phyloP scores from a whole-genome alignment of 2,329 filamentous ascomycete genomes.

The Didymella pinodella region DNA sequence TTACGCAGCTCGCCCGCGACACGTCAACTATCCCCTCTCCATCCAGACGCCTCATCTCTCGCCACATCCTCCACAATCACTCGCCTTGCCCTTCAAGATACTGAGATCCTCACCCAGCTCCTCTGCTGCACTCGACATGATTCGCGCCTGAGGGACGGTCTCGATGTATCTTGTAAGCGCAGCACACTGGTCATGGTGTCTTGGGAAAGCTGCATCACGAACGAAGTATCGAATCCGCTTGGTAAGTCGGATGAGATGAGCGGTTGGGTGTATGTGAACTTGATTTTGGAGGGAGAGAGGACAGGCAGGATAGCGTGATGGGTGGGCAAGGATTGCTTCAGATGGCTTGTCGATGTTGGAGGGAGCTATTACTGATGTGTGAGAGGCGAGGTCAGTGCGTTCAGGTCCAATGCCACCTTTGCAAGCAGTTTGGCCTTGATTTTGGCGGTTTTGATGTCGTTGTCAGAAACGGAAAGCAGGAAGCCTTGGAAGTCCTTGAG shows the following conservation, averaged over 20 bases:
- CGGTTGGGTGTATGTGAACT: background rate
- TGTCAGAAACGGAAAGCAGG: background rate
- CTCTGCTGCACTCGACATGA: background rate
- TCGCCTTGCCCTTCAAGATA: background rate
- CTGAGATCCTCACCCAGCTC: background rate
- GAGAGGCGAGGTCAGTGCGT: background rate
- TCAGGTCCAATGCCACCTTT: background rate
- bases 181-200: background rate
- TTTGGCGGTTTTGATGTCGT: background rate
- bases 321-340: background rate
- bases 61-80: background rate
- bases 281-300: background rate
- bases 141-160: background rate
- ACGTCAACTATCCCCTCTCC: constrained; percentile 43
- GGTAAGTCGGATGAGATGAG: background rate
- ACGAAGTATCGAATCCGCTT: background rate
- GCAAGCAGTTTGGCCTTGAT: background rate
- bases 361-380: background rate
- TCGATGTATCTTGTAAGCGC: background rate
- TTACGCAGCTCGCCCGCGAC: constrained; percentile 14
- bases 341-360: background rate
- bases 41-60: background rate
- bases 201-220: background rate
- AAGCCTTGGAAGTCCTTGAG: background rate
- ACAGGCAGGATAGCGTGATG: background rate